These are phyloP conservation scores for Ceratobasidium sp. DNA, from an alignment of 1,284 basidiomycete genomes.

Conservation along the genomic window DNA sequence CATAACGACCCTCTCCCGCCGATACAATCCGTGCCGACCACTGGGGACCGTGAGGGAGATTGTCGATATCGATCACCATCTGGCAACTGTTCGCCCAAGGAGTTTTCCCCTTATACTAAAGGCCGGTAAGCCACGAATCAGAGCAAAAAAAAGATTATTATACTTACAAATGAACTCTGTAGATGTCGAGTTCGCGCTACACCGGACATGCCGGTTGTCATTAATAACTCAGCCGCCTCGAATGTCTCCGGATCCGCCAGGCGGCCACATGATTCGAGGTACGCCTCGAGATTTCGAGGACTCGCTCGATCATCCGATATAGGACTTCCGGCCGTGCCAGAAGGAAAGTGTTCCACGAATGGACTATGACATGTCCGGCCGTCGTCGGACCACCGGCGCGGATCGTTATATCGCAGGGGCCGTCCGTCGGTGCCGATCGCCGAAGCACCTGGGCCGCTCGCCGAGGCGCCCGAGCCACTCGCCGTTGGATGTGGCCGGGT, in stretches of 20 bases:
- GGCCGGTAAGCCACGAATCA: neutral
- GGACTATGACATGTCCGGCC: neutral
- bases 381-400: neutral
- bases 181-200: slow-evolving; percentile 4
- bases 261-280: neutral
- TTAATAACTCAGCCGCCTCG: slow-evolving; percentile 16
- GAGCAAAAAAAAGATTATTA: neutral
- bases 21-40: neutral
- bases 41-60: slow-evolving; percentile 5
- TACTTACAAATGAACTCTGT: slow-evolving; percentile 16
- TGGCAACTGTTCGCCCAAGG: neutral
- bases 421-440: neutral
- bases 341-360: slow-evolving; percentile 6
- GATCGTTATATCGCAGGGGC: neutral
- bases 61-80: slow-evolving; percentile 8
- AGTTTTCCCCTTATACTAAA: slow-evolving; percentile 20
- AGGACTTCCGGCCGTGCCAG: slow-evolving; percentile 8
- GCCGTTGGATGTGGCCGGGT: neutral
- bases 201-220: slow-evolving; percentile 18
- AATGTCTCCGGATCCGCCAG: neutral
- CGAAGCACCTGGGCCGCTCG: too few relatives aligned
- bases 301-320: neutral
- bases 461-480: too few relatives aligned
- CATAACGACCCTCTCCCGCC: neutral
- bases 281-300: neutral